Percentiles rank a stretch among this genome's conserved stretches.
These are phyloP conservation scores for Penicillium freii DNA, from an alignment of 2,329 filamentous ascomycete species.

Conservation along the genomic window DNA sequence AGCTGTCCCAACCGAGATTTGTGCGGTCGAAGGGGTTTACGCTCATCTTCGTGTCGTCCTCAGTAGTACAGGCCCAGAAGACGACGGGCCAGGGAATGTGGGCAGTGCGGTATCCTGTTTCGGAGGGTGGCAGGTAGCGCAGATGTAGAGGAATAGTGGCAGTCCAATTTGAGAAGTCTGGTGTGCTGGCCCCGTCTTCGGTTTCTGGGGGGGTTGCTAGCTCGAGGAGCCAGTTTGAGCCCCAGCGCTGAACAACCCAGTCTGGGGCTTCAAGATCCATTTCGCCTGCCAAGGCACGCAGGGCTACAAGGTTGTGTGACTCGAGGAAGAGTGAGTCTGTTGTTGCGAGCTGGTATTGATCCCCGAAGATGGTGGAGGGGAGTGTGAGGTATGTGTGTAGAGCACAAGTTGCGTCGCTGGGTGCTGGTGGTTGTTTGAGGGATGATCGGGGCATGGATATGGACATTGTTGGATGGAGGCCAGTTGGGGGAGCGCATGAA, in stretches of 20 bases:
- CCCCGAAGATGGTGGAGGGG: conserved; percentile 76
- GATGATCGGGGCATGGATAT: conserved; percentile 58
- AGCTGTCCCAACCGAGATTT: conserved; percentile 79
- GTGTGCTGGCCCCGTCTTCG: conserved; percentile 1
- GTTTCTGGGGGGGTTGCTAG: conserved; percentile 55
- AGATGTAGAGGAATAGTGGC: conserved; percentile 73
- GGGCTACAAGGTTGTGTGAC: conserved; percentile 71
- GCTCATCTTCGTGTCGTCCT: conserved; percentile 60
- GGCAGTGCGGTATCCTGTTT: conserved; percentile 54
- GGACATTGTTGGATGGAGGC: conserved; percentile 78
- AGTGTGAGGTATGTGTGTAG: conserved; percentile 80
- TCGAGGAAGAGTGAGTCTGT: conserved; percentile 65
- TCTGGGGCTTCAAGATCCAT: conserved; percentile 89
- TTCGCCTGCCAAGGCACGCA: conserved; percentile 69
- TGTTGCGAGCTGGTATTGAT: conserved; percentile 74
- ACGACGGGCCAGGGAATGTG: conserved; percentile 76
- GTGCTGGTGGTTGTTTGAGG: conserved; percentile 49
- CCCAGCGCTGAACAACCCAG: conserved; percentile 75
- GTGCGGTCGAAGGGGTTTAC: conserved; percentile 80
- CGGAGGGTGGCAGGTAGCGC: conserved; percentile 69
- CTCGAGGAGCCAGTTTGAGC: conserved; percentile 73
- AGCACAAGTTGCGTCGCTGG: conserved; percentile 59
- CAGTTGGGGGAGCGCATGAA: conserved; percentile 67
- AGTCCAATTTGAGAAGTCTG: conserved; percentile 30
- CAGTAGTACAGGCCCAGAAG: conserved; percentile 82